Base-by-base conservation (phyloP, 768 basidiomycete species). In the Trametes cinnabarina region DNA sequence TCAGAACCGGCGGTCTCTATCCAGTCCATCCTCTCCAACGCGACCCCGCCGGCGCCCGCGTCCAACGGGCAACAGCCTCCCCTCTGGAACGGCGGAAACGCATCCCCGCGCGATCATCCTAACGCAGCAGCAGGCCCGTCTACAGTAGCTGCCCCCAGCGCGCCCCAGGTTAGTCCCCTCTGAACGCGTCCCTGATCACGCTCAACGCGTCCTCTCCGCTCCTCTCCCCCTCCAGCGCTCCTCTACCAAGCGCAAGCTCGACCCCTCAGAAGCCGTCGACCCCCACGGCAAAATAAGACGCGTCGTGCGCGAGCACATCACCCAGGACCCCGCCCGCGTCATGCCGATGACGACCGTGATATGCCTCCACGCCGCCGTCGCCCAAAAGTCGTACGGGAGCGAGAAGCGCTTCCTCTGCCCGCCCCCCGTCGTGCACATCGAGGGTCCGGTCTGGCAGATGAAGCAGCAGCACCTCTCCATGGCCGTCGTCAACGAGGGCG, bases 351-450 rank as follows among this genome's bases (percentile, higher is more conserved):
- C 92, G 35, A 93, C 91, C 37, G 90, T 94, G 30, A 84, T 92
- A 60, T 93, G 90, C 64, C 79, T 94, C 51, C 94, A 96, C 68
- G 92, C 94, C 23, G 92, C 91, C 30, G 92, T 94, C 49, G 94
- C 92, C 1, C 94, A 97, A 76, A 97, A 97, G 76, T 94, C 92
- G 11, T 97, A 97, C 69, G 92, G 92, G 50, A 92, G 88, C 71
- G 94, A 97, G 76, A 94, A 95, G 72, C 88, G 94, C 56, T 94
- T 95, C 69, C 82, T 98, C 35, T 93, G 91, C 67, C 94, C 94
- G 9, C 94, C 94, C 3, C 94, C 94, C 9, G 84, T 96, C 57
- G 92, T 98, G 28, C 90, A 92, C 64, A 92, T 95, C 63, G 90
- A 93, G 66, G 92, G 93, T 19, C 90, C 94, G 2, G 85, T 88